phyloP scores from a whole-genome alignment of 805 yeast genomes.

The Torulaspora microellipsoides region DNA sequence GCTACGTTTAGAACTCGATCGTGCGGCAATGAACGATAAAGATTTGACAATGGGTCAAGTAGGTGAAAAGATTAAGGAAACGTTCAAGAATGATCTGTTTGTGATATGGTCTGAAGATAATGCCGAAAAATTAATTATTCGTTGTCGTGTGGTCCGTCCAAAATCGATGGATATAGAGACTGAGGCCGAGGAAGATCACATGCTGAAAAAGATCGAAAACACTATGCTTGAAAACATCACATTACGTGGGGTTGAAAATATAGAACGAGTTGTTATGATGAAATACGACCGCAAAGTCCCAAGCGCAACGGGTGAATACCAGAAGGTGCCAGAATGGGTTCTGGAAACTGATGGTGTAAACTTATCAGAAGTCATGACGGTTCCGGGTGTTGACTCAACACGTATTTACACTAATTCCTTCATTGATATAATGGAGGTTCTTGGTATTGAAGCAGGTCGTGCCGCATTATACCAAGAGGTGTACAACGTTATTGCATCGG shows the following conservation, averaged over 20 bases:
- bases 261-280: constrained; percentile 77
- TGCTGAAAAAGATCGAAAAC: constrained; percentile 89
- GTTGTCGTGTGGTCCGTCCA: constrained; percentile 98
- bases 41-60: constrained; percentile 98
- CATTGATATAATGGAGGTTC: constrained; percentile 87
- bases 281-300: constrained; percentile 69
- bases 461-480: constrained; percentile 91
- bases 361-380: constrained; percentile 88
- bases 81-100: constrained; percentile 90
- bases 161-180: constrained; percentile 88
- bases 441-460: constrained; percentile 98
- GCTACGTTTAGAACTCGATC: constrained; percentile 91
- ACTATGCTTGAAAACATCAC: constrained; percentile 95
- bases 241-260: constrained; percentile 92
- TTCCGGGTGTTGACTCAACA: constrained; percentile 88
- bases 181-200: constrained; percentile 95
- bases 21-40: constrained; percentile 98
- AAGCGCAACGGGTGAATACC: constrained; percentile 79
- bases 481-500: constrained; percentile 95
- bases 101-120: constrained; percentile 99
- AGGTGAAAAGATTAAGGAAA: constrained; percentile 88
- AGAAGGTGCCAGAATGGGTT: constrained; percentile 94
- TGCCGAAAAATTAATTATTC: constrained; percentile 91
- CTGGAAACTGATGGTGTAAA: constrained; percentile 98
- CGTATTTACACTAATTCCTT: constrained; percentile 95